Evolutionary conservation across 306 rosid species (phyloP).

Genomic region (Pterocarpus santalinus): DNA sequence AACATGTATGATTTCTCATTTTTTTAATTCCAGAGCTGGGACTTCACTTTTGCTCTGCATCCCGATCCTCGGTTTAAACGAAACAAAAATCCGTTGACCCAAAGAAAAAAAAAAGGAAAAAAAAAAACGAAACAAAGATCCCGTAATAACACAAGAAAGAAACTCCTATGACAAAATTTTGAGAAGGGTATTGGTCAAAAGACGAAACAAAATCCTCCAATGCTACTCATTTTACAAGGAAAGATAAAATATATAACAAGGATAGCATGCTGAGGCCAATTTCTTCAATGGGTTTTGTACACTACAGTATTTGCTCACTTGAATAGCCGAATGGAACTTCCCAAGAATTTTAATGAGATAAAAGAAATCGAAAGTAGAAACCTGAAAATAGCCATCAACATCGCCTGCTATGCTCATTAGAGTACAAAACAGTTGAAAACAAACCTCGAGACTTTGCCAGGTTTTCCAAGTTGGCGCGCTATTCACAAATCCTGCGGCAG

Average conservation of each 20-base stretch:
- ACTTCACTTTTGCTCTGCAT: too few relatives aligned
- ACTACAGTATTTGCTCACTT: background rate
- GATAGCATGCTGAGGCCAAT: background rate
- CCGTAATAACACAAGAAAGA: background rate
- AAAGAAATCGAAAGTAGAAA: background rate
- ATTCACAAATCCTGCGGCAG: slow-evolving; percentile 49
- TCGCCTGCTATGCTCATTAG: slow-evolving; percentile 35
- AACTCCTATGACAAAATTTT: background rate
- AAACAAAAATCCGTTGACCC: too few relatives aligned
- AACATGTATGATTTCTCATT: too few relatives aligned
- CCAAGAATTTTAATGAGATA: slow-evolving; percentile 23
- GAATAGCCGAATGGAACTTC: slow-evolving; percentile 38
- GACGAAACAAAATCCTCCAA: too few relatives aligned
- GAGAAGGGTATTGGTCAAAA: background rate
- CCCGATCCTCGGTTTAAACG: too few relatives aligned
- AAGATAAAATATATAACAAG: slow-evolving; percentile 2
- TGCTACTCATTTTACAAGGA: background rate
- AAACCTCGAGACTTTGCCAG: slow-evolving; percentile 21
- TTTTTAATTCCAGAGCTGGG: too few relatives aligned
- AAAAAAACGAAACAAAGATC: background rate
- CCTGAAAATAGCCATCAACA: slow-evolving; percentile 35
- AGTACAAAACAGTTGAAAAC: slow-evolving; percentile 41
- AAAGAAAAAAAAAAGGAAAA: background rate
- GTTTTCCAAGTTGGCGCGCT: slow-evolving; percentile 37
- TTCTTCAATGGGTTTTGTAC: slow-evolving; percentile 20